Base-by-base conservation (phyloP, 352 stramenopile species). In the Globisporangium spinosum region DNA sequence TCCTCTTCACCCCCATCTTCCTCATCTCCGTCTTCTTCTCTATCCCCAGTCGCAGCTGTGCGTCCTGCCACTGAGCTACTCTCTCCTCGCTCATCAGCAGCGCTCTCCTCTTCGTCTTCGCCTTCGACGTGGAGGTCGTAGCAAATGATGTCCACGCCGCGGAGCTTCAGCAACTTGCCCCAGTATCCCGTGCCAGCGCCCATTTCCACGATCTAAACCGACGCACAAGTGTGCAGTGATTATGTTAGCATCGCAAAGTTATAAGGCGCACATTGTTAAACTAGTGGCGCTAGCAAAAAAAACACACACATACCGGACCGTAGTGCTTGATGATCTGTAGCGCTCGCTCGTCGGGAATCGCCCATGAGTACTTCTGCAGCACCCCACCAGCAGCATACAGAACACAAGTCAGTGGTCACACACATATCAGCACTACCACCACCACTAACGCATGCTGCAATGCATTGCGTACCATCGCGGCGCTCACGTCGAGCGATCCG, bases 241-340 rank as follows among this genome's bases (percentile, higher is more conserved):
- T 17, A 2, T 8, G 4, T 27, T 40, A 59, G 27, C 17, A 5
- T 22, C 20, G 7, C 1, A 8, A 45, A 27, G 9, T 3, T 35
- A 60, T 1, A 43, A 22, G 15, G 17, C 3, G 6, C 2, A 9
- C 25, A 15, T 15, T 38, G 32, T 23, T n/a, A 1, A 23, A 15
- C 2, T 13, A 51, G 43, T 51, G 38, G 2, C 23, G 51, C 53
- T 45, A 60, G 2, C 17, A 20, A 47, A 32, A 32, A 0, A 32
- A 7, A 5, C 5, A 17, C 3, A 12, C 51, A 40, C 73, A 29
- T 68, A 95, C 87, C 59, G 90, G 91, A 69, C 77, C 81, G 69
- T 97, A 98, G 64, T 97, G 78, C 70, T 95, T 94, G 72, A 98
- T 87, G 72, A 98, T 94, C 4, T 77, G 82, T 65, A 98, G 72